Evolutionary conservation across 1,284 basidiomycete species (phyloP), one percentile per base, ranked within the genome.

Genomic region (Trichosporon asahii): DNA sequence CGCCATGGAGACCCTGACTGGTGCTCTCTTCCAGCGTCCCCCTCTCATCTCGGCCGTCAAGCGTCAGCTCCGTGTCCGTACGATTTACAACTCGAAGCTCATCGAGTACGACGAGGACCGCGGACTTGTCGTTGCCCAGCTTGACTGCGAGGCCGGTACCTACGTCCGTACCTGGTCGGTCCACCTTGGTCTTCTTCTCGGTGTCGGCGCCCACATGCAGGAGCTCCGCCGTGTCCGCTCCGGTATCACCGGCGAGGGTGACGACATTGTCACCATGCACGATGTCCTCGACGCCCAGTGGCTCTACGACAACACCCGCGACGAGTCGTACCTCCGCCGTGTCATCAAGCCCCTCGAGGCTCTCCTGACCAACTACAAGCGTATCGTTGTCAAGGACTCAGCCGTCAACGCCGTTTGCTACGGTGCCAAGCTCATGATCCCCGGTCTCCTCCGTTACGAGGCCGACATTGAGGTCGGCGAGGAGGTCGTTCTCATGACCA

Each of bases 401-500:
- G 96, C 97, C 18, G 96, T 99, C 79, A 99, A 99, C 80, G 97
- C 97, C 71, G 94, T 99, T 71, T 99, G 97, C 86, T 99, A 99
- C 85, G 97, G 97, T 77, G 97, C 97, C 73, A 98, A 99, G 84
- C 90, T 99, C 80, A 99, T 99, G 97, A 95, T 99, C 77, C 97
- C 97, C 73, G 97, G 97, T 85, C 88, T 99, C 63, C 87, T 99
- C 68, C 93, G 97, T 76, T 99, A 98, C 84, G 95, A 99, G 85
- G 89, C 91, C 61, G 95, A 96, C 82, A 99, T 99, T 75, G 90
- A 94, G 78, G 85, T 98, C 66, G 89, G 96, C 82, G 97, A 99
- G 84, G 97, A 99, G 84, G 92, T 99, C 64, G 96, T 99, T 63
- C 86, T 99, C 74, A 99, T 99, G 95, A 99, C 97, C 68, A 99